Conservation (phyloP, 495 filamentous ascomycete species). For the Annulohypoxylon maeteangense region DNA sequence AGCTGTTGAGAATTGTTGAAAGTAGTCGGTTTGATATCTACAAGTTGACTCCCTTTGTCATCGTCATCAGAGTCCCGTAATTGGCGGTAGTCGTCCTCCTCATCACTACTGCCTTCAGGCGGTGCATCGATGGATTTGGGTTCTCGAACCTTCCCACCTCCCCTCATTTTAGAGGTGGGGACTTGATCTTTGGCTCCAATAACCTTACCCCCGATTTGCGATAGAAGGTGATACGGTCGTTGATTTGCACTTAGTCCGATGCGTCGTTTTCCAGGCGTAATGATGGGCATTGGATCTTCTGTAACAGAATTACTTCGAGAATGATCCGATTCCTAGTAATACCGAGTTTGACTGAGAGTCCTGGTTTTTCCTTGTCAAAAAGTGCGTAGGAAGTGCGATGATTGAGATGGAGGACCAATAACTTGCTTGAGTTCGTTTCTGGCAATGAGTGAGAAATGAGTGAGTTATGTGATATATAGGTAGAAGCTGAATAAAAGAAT, state of each 20-base stretch:
- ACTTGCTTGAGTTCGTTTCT: background rate
- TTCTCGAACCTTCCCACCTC: conserved; percentile 12
- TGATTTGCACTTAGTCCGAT: conserved; percentile 27
- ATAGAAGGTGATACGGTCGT: conserved; percentile 27
- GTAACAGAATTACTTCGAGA: background rate
- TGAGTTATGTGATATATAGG: background rate
- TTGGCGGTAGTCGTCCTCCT: conserved; percentile 34
- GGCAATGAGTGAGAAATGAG: background rate
- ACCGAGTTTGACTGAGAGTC: background rate
- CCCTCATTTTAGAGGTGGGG: conserved; percentile 3
- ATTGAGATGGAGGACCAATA: background rate
- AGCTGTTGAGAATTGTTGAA: conserved; percentile 23
- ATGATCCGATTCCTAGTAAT: background rate
- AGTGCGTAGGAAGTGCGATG: background rate
- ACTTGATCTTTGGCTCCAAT: background rate
- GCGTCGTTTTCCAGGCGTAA: conserved; percentile 2
- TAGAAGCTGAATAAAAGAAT: background rate
- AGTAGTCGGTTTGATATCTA: conserved; percentile 37
- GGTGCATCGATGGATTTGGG: conserved; percentile 39
- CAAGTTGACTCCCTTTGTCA: conserved; percentile 11
- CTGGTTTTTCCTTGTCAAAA: background rate
- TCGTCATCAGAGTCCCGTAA: conserved; percentile 36
- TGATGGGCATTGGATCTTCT: conserved; percentile 16
- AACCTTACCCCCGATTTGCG: background rate
- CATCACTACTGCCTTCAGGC: conserved; percentile 44